A percentile compares a stretch with the other conserved stretches of the same genome.
These are phyloP conservation scores for Daldinia sp. DNA, from an alignment of 2,329 filamentous ascomycete genomes.

Conservation along the genomic window DNA sequence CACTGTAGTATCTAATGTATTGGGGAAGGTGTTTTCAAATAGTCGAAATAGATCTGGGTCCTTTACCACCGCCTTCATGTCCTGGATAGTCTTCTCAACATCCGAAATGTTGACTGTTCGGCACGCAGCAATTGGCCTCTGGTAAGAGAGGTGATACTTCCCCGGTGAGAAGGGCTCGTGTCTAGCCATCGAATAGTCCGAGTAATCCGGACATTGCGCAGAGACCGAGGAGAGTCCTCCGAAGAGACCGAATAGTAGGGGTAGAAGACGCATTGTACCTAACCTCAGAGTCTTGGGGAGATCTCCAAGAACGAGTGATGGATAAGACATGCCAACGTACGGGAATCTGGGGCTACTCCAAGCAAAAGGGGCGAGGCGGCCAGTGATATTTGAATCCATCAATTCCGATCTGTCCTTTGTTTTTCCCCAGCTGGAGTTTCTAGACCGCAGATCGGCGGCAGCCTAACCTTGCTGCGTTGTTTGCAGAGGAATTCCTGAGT, in stretches of 20 bases:
- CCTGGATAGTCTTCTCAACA: conserved; percentile 80
- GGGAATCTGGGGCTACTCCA: conserved; percentile 23
- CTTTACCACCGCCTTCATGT: conserved; percentile 75
- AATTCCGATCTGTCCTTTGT: conserved; percentile 23
- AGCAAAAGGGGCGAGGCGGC: conserved; percentile 27
- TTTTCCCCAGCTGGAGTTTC: conserved; percentile 21
- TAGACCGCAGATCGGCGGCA: conserved; percentile 33
- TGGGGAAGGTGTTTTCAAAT: conserved; percentile 80
- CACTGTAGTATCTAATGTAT: conserved; percentile 80
- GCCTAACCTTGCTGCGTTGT: conserved; percentile 30
- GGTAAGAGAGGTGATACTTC: conserved; percentile 79
- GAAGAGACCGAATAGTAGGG: conserved; percentile 26
- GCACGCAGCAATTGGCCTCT: conserved; percentile 80
- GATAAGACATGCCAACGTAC: conserved; percentile 16
- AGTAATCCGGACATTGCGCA: conserved; percentile 72
- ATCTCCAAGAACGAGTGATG: conserved; percentile 15
- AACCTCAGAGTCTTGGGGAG: conserved; percentile 18
- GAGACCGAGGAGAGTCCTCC: conserved; percentile 21
- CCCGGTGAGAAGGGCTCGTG: conserved; percentile 83
- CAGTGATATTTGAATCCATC: conserved; percentile 39
- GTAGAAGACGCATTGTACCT: conserved; percentile 31
- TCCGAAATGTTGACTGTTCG: conserved; percentile 83
- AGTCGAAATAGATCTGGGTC: conserved; percentile 81
- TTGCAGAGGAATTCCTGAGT: conserved; percentile 27
- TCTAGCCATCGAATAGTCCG: conserved; percentile 65